phyloP scores from a whole-genome alignment of 169 alveolate genomes.

The Cryptosporidium viatorum region DNA sequence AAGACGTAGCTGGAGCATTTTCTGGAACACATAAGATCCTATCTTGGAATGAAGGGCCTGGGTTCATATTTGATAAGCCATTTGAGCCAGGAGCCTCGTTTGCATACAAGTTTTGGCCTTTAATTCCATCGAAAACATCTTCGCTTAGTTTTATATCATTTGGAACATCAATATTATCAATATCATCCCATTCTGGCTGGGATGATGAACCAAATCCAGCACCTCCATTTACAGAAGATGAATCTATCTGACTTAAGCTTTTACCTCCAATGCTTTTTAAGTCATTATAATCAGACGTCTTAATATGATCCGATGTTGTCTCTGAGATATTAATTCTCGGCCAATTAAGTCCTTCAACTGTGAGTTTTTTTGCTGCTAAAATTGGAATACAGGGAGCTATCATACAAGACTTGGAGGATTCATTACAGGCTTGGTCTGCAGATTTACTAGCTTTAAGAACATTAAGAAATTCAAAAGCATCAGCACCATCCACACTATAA shows the following conservation, averaged over 20 bases:
- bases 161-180: slow-evolving; percentile 61
- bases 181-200: slow-evolving; percentile 67
- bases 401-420: slow-evolving; percentile 2
- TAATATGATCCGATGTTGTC: not conserved
- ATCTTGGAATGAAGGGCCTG: slow-evolving; percentile 33
- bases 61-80: not conserved
- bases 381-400: slow-evolving; percentile 61
- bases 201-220: not conserved
- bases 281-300: not conserved
- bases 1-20: slow-evolving; percentile 30
- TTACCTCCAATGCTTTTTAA: not conserved
- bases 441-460: not conserved
- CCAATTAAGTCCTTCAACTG: slow-evolving; percentile 50
- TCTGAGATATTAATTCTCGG: slow-evolving; percentile 31
- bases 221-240: not conserved
- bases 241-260: not conserved
- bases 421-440: not conserved
- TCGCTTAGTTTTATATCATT: slow-evolving; percentile 28
- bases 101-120: not conserved
- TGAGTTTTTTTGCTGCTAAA: slow-evolving; percentile 33
- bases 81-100: not conserved
- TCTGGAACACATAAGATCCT: slow-evolving; percentile 38
- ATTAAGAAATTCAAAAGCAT: slow-evolving; percentile 49
- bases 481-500: slow-evolving; percentile 65
- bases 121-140: not conserved